These are phyloP conservation scores for Chaetothyriales sp. DNA, from an alignment of 2,329 filamentous ascomycete species.

Conservation along the genomic window DNA sequence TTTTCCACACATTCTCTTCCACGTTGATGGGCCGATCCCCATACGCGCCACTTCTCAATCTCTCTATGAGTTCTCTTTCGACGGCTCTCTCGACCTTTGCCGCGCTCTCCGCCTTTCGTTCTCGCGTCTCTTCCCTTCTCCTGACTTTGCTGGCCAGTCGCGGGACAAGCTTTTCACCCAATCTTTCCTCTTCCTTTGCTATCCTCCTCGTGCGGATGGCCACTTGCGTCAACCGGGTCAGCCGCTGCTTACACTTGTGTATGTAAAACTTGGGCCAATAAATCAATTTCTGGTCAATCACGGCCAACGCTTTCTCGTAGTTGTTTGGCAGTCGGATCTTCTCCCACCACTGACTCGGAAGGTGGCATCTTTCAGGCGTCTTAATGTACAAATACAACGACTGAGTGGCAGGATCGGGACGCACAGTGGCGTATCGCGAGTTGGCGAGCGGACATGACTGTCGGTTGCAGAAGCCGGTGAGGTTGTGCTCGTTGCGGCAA, in stretches of 20 bases:
- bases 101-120: conserved; percentile 63
- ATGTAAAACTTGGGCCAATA: conserved; percentile 92
- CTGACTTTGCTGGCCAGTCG: conserved; percentile 83
- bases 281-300: conserved; percentile 71
- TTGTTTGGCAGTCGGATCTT: conserved; percentile 79
- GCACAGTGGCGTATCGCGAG: conserved; percentile 81
- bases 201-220: conserved; percentile 63
- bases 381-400: conserved; percentile 94
- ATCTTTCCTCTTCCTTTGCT: conserved; percentile 73
- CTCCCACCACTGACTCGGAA: conserved; percentile 90
- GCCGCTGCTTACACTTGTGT: conserved; percentile 92
- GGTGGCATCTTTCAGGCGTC: conserved; percentile 74
- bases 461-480: conserved; percentile 67
- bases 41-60: conserved; percentile 82
- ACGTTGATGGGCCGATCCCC: conserved; percentile 91
- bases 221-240: conserved; percentile 85
- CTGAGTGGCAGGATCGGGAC: conserved; percentile 65
- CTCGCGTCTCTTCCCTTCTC: conserved; percentile 59
- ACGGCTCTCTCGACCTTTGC: conserved; percentile 94
- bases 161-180: conserved; percentile 78
- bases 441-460: conserved; percentile 87
- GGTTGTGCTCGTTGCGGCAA: conserved; percentile 89
- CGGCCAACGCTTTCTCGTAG: conserved; percentile 76
- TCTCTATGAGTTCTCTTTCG: conserved; percentile 84
- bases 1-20: conserved; percentile 92